These are phyloP conservation scores for Tylopilus plumbeoviolaceoides DNA, from an alignment of 768 basidiomycete species.

Conservation along the genomic window DNA sequence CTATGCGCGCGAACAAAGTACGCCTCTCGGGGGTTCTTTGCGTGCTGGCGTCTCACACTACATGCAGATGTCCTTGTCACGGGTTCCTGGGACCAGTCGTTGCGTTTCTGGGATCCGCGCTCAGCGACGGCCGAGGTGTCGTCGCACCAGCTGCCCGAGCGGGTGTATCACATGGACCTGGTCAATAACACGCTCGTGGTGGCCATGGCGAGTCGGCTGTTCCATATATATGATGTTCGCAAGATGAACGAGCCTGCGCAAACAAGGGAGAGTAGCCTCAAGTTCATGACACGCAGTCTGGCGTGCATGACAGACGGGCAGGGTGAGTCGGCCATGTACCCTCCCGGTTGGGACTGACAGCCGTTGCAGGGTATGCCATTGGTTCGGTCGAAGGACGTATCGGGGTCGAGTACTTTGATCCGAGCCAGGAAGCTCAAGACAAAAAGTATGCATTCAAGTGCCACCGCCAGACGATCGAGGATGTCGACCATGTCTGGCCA, in stretches of 20 bases:
- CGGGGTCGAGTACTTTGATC: conserved; percentile 95
- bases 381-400: conserved; percentile 95
- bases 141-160: conserved; percentile 67
- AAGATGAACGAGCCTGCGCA: conserved; percentile 74
- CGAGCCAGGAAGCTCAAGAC: conserved; percentile 71
- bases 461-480: conserved; percentile 85
- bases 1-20: conserved; percentile 58
- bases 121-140: conserved; percentile 52
- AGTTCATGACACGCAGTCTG: conserved; percentile 90
- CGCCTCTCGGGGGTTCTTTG: background rate
- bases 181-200: conserved; percentile 80
- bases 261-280: conserved; percentile 86
- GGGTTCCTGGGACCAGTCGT: conserved; percentile 88
- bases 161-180: conserved; percentile 81
- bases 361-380: conserved; percentile 71
- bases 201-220: conserved; percentile 86
- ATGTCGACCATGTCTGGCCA: conserved; percentile 94
- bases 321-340: conserved; percentile 44
- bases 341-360: background rate
- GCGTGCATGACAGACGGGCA: conserved; percentile 92
- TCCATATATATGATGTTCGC: conserved; percentile 85
- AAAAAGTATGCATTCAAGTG: conserved; percentile 89
- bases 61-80: conserved; percentile 67
- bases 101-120: conserved; percentile 86
- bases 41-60: too few relatives aligned